Evolutionary conservation across 306 rosid species (phyloP), one percentile per base, ranked within the genome.

Genomic region (Quercus agrifolia): DNA sequence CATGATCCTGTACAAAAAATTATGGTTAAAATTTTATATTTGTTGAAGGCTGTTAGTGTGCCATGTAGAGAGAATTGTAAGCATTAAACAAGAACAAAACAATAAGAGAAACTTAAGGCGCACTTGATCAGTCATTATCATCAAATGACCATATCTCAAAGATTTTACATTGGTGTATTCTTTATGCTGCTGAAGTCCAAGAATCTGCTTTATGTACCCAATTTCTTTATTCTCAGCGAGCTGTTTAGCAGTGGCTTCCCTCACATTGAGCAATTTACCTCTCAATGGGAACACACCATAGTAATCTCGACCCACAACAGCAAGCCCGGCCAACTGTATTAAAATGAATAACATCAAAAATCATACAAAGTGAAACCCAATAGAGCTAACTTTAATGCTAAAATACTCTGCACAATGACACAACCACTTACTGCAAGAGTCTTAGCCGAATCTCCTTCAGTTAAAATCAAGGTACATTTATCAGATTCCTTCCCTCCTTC

Each of bases 41-140:
- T 28, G 76, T 30, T 11, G 12, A 64, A 21, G 66, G 28, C n/a
- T 14, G 7, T 72, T 9, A 9, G 1, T 63, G 57, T 52, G 35
- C 54, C 72, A 30, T 35, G 55, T 18, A 13, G 15, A 44, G 19
- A 20, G n/a, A 44, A 73, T 6, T 57, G 35, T 61, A 58, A 31
- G 21, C 6, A 5, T 41, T 41, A 41, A 38, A 28, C 3, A 44
- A 41, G 68, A 18, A 46, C n/a, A 79, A 62, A 74, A 14, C 17
- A 56, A 18, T 11, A 9, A 11, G 7, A 25, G 15, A 71, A 63
- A 35, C 38, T 56, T 2, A 30, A 69, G 56, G 23, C 55, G 38
- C 41, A 92, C 99, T 97, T 91, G 97, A 90, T 94, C 97, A n/a
- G 99, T 91, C 99, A 94, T 92, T 30, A 94, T 94, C 99, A 94